Evolutionary conservation across 2,329 filamentous ascomycete genomes (phyloP), one percentile per base, ranked within the genome.

Genomic region (Colletotrichum higginsianum): DNA sequence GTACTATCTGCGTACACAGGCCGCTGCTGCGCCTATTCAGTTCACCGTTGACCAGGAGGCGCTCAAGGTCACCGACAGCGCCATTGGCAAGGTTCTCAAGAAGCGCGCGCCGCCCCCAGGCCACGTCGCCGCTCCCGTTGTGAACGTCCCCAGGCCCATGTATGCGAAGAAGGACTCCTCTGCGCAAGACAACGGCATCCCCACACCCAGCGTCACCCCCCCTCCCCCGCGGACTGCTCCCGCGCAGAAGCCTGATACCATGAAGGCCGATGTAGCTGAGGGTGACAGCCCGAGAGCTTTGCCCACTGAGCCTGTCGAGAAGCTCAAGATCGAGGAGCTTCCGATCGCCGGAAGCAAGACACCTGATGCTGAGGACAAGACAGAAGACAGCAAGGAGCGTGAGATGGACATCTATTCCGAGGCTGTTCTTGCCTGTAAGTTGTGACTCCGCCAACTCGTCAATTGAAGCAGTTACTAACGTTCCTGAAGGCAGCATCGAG

Each of bases 1-100:
- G 96, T 99, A 99, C 91, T 99, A 99, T 85, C 92, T 99, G 77
- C 94, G 96, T 79, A 99, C 96, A 58, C 96, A 97, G 91, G 96
- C 96, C 74, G 96, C 96, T 46, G 95, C 95, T 21, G 95, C 95
- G 57, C 96, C 96, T 65, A 99, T 99, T 76, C 96, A 99, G 84
- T 99, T 99, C 87, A 99, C 96, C 5, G 96, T 99, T 80, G 96
- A 99, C 81, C 96, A 99, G 84, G 94, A 98, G 84, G 93, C 94
- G 67, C 91, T 99, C 77, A 94, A 95, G 86, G 91, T 98, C 57
- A 90, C 90, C 49, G 96, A 99, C 80, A 94, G 91, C 75, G 94
- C 92, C 77, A 86, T 95, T 57, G 91, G 92, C 73, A 85, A 90
- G 75, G 85, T 85, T 66, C 80, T 86, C 46, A 95, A 93, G 87